Base-by-base conservation (phyloP, 2,329 filamentous ascomycete species). In the Blastomyces percursus region DNA sequence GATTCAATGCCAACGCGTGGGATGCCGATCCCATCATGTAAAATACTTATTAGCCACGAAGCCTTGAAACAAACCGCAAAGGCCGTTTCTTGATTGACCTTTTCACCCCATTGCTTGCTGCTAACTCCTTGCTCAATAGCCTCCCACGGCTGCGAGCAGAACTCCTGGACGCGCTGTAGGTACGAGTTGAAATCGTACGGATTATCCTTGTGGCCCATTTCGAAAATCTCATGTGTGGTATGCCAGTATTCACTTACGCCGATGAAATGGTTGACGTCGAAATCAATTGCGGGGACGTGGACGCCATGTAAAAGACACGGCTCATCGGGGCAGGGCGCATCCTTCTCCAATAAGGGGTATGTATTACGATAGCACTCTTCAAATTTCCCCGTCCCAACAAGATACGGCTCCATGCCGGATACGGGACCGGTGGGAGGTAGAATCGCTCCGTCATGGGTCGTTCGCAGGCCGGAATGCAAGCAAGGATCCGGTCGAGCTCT, bases 171-270 rank as follows among this genome's bases (percentile, higher is more conserved):
- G 44, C 88, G 85, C 66, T 87, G 81, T 71, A 97, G 92, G 69
- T 97, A 99, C 0, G 89, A 91, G 65, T 87, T 84, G 68, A 96
- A 90, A 70, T 97, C 91, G 73, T 97, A 99, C 0, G 89, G 85
- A 67, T 90, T 87, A 68, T 86, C 83, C 67, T 89, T 87, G 66
- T 90, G 86, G 3, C 85, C 86, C 79, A 85, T 84, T 64, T 88
- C 84, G 69, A 99, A 97, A 1, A 97, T 87, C 61, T 94, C 91
- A 69, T 99, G 94, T 0, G 94, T 99, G 0, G 93, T 96, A 74
- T 99, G 94, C 93, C 94, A 99, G 76, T 96, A 99, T 72, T 99
- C 94, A 0, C 93, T 97, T 3, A 99, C 93, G 12, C 94, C 94
- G 35, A 99, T 87, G 70, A 99, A 99, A 73, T 96, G 95, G 70